A percentile compares a stretch with the other conserved stretches of the same genome.
Conservation (phyloP, 108 stramenopile species). For the Skeletonema tropicum region DNA sequence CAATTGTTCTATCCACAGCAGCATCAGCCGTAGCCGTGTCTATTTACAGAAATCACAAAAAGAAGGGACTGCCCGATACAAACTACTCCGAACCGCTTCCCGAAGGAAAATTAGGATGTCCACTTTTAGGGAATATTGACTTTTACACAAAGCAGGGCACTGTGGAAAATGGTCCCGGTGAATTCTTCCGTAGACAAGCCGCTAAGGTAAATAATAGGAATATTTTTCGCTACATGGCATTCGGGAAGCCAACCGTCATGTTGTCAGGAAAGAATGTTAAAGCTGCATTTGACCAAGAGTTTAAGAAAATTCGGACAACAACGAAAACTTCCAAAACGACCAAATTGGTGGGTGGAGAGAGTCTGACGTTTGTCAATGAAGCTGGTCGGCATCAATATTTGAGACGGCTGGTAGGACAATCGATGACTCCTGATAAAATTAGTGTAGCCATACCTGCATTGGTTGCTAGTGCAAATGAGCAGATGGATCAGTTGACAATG, state of each 20-base stretch:
- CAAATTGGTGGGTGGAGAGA: conserved; percentile 18
- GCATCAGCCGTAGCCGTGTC: background rate
- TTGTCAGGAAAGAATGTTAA: conserved; percentile 52
- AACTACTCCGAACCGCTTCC: conserved; percentile 1
- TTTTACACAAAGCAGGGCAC: background rate
- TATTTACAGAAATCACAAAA: background rate
- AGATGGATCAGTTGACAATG: conserved; percentile 27
- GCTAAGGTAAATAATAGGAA: background rate
- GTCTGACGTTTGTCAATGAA: conserved; percentile 27
- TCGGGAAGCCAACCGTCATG: conserved; percentile 40
- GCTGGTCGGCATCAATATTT: conserved; percentile 34
- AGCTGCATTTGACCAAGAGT: conserved; percentile 46
- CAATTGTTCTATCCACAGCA: background rate
- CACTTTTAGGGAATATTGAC: background rate
- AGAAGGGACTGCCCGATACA: conserved; percentile 1
- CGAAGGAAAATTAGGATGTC: background rate
- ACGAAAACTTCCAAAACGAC: background rate
- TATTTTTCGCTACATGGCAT: conserved; percentile 27
- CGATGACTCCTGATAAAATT: conserved; percentile 47
- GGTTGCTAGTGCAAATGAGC: conserved; percentile 23
- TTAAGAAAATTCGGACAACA: conserved; percentile 35
- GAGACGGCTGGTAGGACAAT: conserved; percentile 31
- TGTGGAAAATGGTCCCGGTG: conserved; percentile 28
- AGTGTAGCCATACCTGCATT: conserved; percentile 33
- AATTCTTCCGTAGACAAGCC: conserved; percentile 31